Evolutionary conservation across 495 filamentous ascomycete species (phyloP).

Genomic region (Penicillium bovifimosum): DNA sequence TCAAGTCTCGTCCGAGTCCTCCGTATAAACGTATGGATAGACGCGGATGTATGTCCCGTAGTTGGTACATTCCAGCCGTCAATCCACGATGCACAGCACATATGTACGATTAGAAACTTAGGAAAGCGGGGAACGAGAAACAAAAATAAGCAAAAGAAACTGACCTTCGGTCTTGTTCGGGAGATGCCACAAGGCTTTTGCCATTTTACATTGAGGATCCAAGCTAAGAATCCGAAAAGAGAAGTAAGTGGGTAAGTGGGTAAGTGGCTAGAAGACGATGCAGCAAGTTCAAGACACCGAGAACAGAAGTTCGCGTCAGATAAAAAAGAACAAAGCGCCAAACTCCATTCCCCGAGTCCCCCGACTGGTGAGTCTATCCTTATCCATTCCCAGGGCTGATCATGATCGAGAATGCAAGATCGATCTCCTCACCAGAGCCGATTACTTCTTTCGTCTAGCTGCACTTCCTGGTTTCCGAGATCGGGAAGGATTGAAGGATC

Average conservation of each 20-base stretch:
- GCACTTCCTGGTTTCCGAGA: not conserved
- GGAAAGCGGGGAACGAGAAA: not conserved
- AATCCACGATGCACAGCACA: not conserved
- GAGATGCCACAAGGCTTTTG: not conserved
- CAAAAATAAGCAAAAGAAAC: not conserved
- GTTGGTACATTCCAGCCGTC: not conserved
- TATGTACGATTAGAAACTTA: not conserved
- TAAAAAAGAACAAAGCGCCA: not conserved
- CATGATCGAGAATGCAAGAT: not conserved
- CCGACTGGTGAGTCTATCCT: not conserved
- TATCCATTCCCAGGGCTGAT: not conserved
- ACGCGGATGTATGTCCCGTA: not conserved
- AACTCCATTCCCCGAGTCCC: not conserved
- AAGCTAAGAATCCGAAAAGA: not conserved
- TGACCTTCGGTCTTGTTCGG: not conserved
- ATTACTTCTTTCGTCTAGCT: conserved; percentile 2
- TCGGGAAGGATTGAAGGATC: not conserved
- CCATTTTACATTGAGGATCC: not conserved
- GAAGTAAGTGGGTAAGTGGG: not conserved
- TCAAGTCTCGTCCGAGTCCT: not conserved
- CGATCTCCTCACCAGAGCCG: not conserved
- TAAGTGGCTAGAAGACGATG: not conserved
- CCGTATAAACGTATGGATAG: not conserved
- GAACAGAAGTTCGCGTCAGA: not conserved
- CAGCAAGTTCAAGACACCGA: not conserved